These are phyloP conservation scores for Solidago caesia DNA, from an alignment of 129 eudicot genomes.

Conservation along the genomic window DNA sequence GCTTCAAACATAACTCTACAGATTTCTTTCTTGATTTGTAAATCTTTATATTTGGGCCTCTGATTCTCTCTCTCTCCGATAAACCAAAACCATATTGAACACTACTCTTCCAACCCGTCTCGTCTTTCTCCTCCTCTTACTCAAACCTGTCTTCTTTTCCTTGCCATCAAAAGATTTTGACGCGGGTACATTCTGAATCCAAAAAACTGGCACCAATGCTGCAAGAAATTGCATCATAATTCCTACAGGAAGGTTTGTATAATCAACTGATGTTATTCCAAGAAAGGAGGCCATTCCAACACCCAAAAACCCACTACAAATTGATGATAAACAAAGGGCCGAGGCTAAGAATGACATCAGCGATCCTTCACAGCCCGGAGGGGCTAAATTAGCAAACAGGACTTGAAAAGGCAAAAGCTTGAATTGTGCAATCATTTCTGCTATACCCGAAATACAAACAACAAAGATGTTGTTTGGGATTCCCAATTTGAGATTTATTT, in stretches of 20 bases:
- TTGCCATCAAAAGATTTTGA: slow-evolving; percentile 36
- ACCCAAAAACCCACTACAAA: slow-evolving; percentile 79
- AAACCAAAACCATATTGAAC: slow-evolving; percentile 44
- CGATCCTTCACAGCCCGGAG: slow-evolving; percentile 87
- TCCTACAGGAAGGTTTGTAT: slow-evolving; percentile 67
- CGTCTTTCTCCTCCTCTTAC: slow-evolving; percentile 51
- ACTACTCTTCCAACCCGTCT: slow-evolving; percentile 68
- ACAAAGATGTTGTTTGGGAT: slow-evolving; percentile 60
- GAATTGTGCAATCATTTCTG: slow-evolving; percentile 76
- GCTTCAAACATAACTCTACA: slow-evolving; percentile 5
- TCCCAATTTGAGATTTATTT: slow-evolving; percentile 60
- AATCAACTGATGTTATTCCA: slow-evolving; percentile 67
- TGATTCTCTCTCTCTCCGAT: slow-evolving; percentile 59
- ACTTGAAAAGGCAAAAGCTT: slow-evolving; percentile 84
- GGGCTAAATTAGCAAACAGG: slow-evolving; percentile 81
- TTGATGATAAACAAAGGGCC: slow-evolving; percentile 78
- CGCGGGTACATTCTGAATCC: slow-evolving; percentile 58
- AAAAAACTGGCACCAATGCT: slow-evolving; percentile 66
- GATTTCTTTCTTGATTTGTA: slow-evolving; percentile 9
- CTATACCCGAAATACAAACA: slow-evolving; percentile 79
- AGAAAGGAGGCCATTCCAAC: slow-evolving; percentile 84
- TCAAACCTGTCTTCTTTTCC: slow-evolving; percentile 54
- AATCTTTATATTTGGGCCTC: slow-evolving; percentile 45
- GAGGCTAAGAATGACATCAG: slow-evolving; percentile 86
- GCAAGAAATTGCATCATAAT: slow-evolving; percentile 70